Evolutionary conservation across 306 rosid species (phyloP), one percentile per base, ranked within the genome.

Genomic region (Sindora glabra): DNA sequence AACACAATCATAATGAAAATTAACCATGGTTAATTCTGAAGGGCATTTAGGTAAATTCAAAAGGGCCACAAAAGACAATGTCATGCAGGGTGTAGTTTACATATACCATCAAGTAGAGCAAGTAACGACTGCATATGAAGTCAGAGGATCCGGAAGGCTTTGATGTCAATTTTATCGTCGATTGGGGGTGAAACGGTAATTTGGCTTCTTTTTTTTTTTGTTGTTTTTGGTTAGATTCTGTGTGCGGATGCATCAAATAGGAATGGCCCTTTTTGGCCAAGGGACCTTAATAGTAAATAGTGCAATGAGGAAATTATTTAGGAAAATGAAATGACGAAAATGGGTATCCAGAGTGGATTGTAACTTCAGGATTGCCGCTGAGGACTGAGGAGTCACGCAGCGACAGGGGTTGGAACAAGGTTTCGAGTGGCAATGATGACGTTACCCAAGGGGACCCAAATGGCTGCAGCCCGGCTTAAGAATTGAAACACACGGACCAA

Each of bases 81-180:
- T 2, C 10, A 5, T 1, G 0, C 14, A 12, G 27, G 9, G 40
- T n/a, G n/a, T n/a, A n/a, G n/a, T n/a, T n/a, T n/a, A n/a, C n/a
- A n/a, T n/a, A n/a, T n/a, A n/a, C n/a, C n/a, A n/a, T n/a, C n/a
- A n/a, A 14, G 50, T n/a, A 41, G 37, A n/a, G 25, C 55, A 58
- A 7, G 74, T 65, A 72, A 74, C 79, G 82, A 82, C 64, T 44
- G 66, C 26, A 52, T 36, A 17, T 49, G 72, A 17, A 42, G 68
- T 58, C 57, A 51, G 9, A 38, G 48, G 42, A 71, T 71, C 41
- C 58, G 30, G 63, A 60, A n/a, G n/a, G n/a, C n/a, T n/a, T 30
- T 41, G 46, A 44, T 54, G 59, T 62, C 65, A 65, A 30, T 34
- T 70, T 57, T 32, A 65, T 52, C 52, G 45, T 49, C 11, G 29